Percentiles rank a stretch among this genome's conserved stretches.
Evolutionary conservation across 768 basidiomycete species (phyloP).

Genomic region (Amanita polypyramis): DNA sequence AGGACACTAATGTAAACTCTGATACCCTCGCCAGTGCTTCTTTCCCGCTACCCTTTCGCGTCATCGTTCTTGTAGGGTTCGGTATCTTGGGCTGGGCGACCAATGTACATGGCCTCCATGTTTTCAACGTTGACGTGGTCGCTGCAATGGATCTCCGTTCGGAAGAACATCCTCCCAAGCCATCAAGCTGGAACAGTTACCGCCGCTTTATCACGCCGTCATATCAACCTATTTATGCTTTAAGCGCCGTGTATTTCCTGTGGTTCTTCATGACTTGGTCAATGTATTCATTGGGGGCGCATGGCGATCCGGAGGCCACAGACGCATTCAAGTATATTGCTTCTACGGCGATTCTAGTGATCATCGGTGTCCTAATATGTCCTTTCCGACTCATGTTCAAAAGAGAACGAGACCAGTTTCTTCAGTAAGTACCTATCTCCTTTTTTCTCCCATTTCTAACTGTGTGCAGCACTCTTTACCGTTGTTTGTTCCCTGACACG

Average conservation of each 20-base stretch:
- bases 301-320: slow-evolving; percentile 45
- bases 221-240: slow-evolving; percentile 55
- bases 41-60: slow-evolving; percentile 90
- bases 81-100: slow-evolving; percentile 88
- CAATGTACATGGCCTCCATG: slow-evolving; percentile 78
- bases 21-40: slow-evolving; percentile 40
- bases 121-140: slow-evolving; percentile 64
- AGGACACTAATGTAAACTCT: slow-evolving; percentile 12
- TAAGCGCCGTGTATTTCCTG: slow-evolving; percentile 48
- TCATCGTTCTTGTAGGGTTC: slow-evolving; percentile 65
- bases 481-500: slow-evolving; percentile 63
- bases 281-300: slow-evolving; percentile 50
- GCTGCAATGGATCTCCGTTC: slow-evolving; percentile 57
- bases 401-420: slow-evolving; percentile 65
- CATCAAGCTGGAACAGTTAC: slow-evolving; percentile 17
- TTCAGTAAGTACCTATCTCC: slow-evolving; percentile 45
- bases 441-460: neutral
- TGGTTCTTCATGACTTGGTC: slow-evolving; percentile 65
- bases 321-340: slow-evolving; percentile 75
- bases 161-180: slow-evolving; percentile 18
- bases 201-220: slow-evolving; percentile 31
- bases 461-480: slow-evolving; percentile 47
- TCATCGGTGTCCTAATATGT: slow-evolving; percentile 46
- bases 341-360: slow-evolving; percentile 48
- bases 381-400: slow-evolving; percentile 63